Conservation (phyloP, 2,329 filamentous ascomycete species). For the Dothistroma pini region DNA sequence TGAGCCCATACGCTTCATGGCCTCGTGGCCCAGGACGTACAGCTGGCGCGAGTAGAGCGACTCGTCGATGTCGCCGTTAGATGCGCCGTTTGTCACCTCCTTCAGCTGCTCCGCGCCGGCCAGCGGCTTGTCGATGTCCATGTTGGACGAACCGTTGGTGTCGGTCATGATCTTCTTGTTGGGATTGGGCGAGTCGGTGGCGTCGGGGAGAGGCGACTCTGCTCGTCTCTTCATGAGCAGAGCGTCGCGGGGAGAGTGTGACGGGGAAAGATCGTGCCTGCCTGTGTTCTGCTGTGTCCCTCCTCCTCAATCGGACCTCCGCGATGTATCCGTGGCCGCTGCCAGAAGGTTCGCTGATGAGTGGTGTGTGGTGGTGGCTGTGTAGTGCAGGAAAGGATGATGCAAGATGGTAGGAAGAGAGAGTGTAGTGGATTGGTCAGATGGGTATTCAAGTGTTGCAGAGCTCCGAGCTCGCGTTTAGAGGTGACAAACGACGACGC, state of each 20-base stretch:
- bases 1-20: conserved; percentile 98
- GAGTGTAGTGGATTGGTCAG: conserved; percentile 1
- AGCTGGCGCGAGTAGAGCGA: conserved; percentile 65
- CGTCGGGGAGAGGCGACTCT: conserved; percentile 3
- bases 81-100: conserved; percentile 31
- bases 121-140: conserved; percentile 59
- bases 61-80: conserved; percentile 62
- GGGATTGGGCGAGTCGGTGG: conserved; percentile 1
- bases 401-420: neutral
- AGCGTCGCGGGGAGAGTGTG: neutral
- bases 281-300: neutral
- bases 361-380: conserved; percentile 4
- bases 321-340: neutral
- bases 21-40: conserved; percentile 70
- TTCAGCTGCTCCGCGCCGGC: conserved; percentile 59
- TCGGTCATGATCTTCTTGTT: conserved; percentile 12
- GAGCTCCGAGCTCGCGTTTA: neutral
- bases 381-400: neutral
- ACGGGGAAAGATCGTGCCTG: conserved; percentile 9
- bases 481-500: neutral
- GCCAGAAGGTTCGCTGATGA: neutral
- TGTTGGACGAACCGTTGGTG: conserved; percentile 39
- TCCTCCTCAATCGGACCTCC: conserved; percentile 3
- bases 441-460: neutral
- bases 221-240: conserved; percentile 12